Evolutionary conservation across 345 rosid genomes (phyloP).

Genomic region (Populus pruinosa): DNA sequence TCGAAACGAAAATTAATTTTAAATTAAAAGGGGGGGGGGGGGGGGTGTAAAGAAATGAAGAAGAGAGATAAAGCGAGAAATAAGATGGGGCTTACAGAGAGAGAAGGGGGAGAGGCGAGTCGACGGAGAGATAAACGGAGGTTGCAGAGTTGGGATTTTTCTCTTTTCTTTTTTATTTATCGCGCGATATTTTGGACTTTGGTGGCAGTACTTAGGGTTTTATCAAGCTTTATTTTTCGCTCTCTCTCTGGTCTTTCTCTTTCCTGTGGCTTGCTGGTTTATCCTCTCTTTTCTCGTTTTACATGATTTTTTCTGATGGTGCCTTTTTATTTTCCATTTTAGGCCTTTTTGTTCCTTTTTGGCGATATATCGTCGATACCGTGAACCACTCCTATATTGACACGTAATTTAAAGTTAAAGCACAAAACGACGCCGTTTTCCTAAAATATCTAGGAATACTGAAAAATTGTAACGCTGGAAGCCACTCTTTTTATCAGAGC

Average conservation of each 20-base stretch:
- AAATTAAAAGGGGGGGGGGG: not conserved
- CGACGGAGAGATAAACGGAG: slow-evolving; percentile 47
- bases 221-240: not conserved
- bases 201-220: slow-evolving; percentile 16
- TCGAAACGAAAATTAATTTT: not conserved
- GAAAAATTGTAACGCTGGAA: not conserved
- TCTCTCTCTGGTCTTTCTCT: not conserved
- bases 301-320: slow-evolving; percentile 4
- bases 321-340: not conserved
- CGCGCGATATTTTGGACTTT: slow-evolving; percentile 46
- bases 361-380: slow-evolving; percentile 38
- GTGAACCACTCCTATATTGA: not conserved
- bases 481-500: slow-evolving; percentile 21
- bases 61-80: slow-evolving; percentile 37
- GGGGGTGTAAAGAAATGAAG: not conserved
- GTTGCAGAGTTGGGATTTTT: slow-evolving; percentile 25
- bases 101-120: slow-evolving; percentile 25
- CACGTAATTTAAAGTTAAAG: not conserved
- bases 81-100: slow-evolving; percentile 36
- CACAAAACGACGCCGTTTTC: not conserved
- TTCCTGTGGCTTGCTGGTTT: not conserved
- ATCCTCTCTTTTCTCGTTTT: slow-evolving; percentile 9
- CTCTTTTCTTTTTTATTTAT: slow-evolving; percentile 23
- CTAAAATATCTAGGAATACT: too few species aligned
- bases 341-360: slow-evolving; percentile 10